These are phyloP conservation scores for Parascedosporium putredinis DNA, from an alignment of 2,329 filamentous ascomycete genomes.

Conservation along the genomic window DNA sequence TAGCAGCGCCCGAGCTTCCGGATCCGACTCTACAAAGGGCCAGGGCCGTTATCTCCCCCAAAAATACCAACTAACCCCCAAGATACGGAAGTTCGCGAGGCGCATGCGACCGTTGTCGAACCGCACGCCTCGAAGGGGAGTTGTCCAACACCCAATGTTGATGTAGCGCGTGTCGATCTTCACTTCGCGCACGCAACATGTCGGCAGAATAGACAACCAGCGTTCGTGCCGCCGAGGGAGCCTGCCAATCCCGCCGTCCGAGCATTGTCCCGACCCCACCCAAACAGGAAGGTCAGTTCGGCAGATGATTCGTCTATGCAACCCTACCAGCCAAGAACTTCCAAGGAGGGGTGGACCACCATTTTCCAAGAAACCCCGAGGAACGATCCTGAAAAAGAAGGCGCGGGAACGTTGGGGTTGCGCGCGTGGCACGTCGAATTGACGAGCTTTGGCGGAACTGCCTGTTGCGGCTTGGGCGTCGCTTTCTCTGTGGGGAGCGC, in stretches of 20 bases:
- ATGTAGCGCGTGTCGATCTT: too few species aligned
- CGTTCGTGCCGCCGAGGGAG: too few species aligned
- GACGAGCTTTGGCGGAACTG: too few species aligned
- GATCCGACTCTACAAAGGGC: not conserved
- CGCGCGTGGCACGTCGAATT: not conserved
- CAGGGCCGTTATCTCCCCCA: too few species aligned
- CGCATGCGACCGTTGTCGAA: too few species aligned
- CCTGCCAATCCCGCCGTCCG: not conserved
- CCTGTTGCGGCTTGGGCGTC: not conserved
- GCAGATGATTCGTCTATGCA: slow-evolving; percentile 4
- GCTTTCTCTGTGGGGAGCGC: not conserved
- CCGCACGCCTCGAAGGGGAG: too few species aligned
- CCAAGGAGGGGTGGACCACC: not conserved
- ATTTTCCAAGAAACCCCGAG: not conserved
- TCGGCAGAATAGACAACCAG: too few species aligned
- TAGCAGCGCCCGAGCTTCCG: not conserved
- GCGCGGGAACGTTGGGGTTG: not conserved
- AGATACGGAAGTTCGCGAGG: too few species aligned
- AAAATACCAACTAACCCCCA: too few species aligned
- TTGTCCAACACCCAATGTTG: too few species aligned
- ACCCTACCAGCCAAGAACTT: not conserved
- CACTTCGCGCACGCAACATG: too few species aligned
- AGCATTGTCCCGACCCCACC: not conserved
- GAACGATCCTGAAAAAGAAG: not conserved
- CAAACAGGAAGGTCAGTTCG: slow-evolving; percentile 1